Evolutionary conservation across 202 grass and related monocot species (phyloP).

Genomic region (Alloteropsis angusta): DNA sequence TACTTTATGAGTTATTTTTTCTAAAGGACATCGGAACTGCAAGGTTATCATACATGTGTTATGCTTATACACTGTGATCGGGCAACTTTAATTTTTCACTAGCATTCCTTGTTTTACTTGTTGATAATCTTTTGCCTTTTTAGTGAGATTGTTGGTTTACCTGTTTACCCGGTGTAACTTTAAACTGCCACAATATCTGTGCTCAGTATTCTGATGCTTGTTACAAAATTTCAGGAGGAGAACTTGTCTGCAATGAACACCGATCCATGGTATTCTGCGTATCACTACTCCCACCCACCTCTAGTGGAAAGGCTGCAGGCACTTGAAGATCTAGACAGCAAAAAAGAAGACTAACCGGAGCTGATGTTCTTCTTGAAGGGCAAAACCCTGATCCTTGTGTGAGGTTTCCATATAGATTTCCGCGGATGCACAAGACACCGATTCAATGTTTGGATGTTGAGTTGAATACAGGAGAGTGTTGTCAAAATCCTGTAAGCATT

Average conservation of each 20-base stretch:
- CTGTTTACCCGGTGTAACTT: background rate
- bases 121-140: too few relatives aligned
- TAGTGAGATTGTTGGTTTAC: background rate
- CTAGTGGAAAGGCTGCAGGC: constrained; percentile 84
- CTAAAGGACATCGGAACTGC: background rate
- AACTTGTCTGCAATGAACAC: constrained; percentile 98
- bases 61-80: background rate
- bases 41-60: background rate
- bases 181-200: background rate
- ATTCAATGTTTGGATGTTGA: background rate
- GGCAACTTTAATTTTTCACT: background rate
- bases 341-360: constrained; percentile 60
- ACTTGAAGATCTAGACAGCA: constrained; percentile 59
- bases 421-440: background rate
- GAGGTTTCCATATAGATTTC: background rate
- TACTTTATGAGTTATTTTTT: background rate
- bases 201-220: background rate
- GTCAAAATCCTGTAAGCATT: constrained; percentile 6
- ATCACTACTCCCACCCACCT: constrained; percentile 96
- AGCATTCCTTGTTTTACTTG: background rate
- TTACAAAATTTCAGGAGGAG: constrained; percentile 66
- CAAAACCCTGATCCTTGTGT: background rate
- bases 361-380: background rate
- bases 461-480: background rate
- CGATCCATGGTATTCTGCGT: constrained; percentile 95